Conservation (phyloP, 371 early-diverging fungal genomes). For the Phascolomyces articulosus region DNA sequence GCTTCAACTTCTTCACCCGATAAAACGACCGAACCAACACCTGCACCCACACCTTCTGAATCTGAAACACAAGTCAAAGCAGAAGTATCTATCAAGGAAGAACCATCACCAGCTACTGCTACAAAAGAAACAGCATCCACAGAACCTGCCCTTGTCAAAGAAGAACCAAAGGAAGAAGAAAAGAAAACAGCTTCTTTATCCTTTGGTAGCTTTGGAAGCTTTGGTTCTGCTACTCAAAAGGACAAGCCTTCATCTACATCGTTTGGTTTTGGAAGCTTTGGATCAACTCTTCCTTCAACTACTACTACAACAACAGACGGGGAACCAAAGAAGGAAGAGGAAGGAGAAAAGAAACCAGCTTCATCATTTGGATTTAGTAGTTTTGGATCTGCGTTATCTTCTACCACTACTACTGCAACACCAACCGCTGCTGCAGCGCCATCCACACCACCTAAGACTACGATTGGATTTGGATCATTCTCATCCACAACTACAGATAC, state of each 20-base stretch:
- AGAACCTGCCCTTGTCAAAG: background rate
- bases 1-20: background rate
- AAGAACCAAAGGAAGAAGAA: background rate
- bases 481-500: background rate
- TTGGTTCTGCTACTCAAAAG: conserved; percentile 4
- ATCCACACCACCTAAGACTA: no score
- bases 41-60: background rate
- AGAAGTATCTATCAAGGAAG: background rate
- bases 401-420: background rate
- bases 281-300: background rate
- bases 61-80: background rate
- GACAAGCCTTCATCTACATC: background rate
- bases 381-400: background rate
- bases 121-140: background rate
- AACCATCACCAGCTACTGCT: background rate
- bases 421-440: no score
- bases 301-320: background rate
- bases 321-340: no score
- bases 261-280: conserved; percentile 10
- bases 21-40: background rate
- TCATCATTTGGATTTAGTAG: no score
- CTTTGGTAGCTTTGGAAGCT: conserved; percentile 9
- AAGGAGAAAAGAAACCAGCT: no score
- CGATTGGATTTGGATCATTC: background rate
- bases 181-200: background rate